phyloP scores from a whole-genome alignment of 1,284 basidiomycete genomes.

The Agroathelia rolfsii region DNA sequence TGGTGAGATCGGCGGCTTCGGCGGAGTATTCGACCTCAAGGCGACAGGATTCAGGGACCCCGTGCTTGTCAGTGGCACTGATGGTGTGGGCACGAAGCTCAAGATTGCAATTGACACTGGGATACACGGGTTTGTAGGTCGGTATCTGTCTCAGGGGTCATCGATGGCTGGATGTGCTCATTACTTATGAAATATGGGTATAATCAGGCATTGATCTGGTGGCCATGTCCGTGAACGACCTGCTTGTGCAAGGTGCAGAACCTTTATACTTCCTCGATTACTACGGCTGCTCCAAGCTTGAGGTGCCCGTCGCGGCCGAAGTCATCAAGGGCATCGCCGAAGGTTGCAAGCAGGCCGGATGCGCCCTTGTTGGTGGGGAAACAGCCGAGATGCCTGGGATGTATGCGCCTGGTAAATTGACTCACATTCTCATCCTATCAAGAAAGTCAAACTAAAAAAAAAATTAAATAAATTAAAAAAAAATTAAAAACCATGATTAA shows the following conservation, averaged over 20 bases:
- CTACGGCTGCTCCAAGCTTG: constrained; percentile 89
- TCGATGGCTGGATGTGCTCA: too few species aligned
- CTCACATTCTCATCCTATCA: constrained; percentile 6
- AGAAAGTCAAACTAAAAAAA: too few species aligned
- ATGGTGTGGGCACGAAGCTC: constrained; percentile 96
- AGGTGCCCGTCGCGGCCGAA: constrained; percentile 70
- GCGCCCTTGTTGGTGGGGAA: constrained; percentile 94
- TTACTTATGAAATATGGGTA: too few species aligned
- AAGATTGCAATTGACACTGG: constrained; percentile 81
- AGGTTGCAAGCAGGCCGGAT: constrained; percentile 79
- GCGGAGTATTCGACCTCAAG: constrained; percentile 94
- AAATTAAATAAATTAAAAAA: too few species aligned
- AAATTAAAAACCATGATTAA: too few species aligned
- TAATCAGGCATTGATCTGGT: constrained; percentile 97
- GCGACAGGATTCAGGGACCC: constrained; percentile 84
- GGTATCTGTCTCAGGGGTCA: constrained; percentile 18
- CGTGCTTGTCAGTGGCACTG: constrained; percentile 91
- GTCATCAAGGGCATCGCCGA: constrained; percentile 92
- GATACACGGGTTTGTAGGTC: constrained; percentile 84
- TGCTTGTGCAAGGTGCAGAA: constrained; percentile 96
- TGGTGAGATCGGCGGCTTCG: constrained; percentile 92
- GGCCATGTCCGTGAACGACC: constrained; percentile 98
- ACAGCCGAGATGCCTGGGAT: constrained; percentile 99
- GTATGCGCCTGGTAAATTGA: constrained; percentile 73
- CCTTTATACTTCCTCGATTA: constrained; percentile 98